Base-by-base conservation (phyloP, 2,329 filamentous ascomycete species). In the Paradendryphiella salina region DNA sequence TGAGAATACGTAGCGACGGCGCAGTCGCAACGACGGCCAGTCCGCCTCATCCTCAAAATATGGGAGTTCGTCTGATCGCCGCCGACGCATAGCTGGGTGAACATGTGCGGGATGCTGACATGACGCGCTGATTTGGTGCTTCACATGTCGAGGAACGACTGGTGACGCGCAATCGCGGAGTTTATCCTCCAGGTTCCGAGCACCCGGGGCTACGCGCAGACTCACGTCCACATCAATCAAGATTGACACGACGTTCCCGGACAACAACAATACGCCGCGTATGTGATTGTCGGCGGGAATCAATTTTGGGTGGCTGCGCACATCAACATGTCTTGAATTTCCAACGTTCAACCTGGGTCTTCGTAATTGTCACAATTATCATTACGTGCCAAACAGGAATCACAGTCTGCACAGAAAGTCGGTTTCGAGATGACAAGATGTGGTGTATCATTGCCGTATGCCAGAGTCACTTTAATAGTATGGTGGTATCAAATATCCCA, bases 11-110 rank as follows among this genome's bases (percentile, higher is more conserved):
- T 69, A 64, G 8, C 70, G 67, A 20, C 70, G 71, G 5, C 57
- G 65, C 58, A 57, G 54, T 41, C 52, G 63, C 29, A 65, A 65
- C 1, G 58, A 40, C 11, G 33, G 54, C 29, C 49, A 18, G 14
- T 56, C 50, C n/a, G 13, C 11, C n/a, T 62, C 56, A 18, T 52
- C 60, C 37, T 57, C 46, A 46, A 61, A 71, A 2, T 59, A 69
- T 9, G 69, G 70, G n/a, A 72, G 66, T 50, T 70, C 67, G 50
- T 70, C 63, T 43, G 67, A 72, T 64, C 56, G 61, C 52, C 64
- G 64, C 47, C 64, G 66, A 54, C 63, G 69, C 69, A 73, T 72
- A 13, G 38, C 69, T 58, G 52, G 35, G 35, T 44, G 31, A 38
- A 17, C 29, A 29, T 34, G 37, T 41, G 38, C 17, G 17, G 29